phyloP scores from a whole-genome alignment of 257 asterid genomes.

The Jaltomata sinuosa region DNA sequence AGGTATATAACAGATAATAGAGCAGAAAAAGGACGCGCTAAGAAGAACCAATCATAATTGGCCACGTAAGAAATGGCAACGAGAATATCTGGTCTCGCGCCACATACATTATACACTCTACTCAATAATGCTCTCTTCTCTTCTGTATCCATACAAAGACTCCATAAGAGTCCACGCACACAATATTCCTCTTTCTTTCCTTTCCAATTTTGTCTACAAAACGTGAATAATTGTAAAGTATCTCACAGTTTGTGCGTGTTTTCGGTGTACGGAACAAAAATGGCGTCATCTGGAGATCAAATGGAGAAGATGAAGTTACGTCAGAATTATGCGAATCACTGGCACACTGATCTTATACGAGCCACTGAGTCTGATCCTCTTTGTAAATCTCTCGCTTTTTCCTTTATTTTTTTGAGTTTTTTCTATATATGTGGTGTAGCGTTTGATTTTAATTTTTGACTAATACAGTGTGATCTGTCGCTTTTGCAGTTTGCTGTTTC shows the following conservation, averaged over 20 bases:
- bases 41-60: not conserved
- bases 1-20: not conserved
- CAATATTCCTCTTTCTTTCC: not conserved
- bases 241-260: not conserved
- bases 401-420: not conserved
- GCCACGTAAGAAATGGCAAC: not conserved
- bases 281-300: conserved; percentile 7
- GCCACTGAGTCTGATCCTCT: conserved; percentile 19
- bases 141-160: not conserved
- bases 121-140: not conserved
- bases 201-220: not conserved
- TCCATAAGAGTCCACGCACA: not conserved
- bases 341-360: conserved; percentile 25
- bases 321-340: conserved; percentile 10
- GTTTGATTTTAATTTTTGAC: not conserved
- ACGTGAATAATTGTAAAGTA: not conserved
- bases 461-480: not conserved
- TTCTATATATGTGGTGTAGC: not conserved
- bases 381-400: conserved; percentile 1
- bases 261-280: not conserved
- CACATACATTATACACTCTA: not conserved
- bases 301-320: conserved; percentile 23
- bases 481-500: conserved; percentile 31
- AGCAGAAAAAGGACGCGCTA: not conserved
- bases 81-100: not conserved